Evolutionary conservation across 331 rosid genomes (phyloP).

Genomic region (Rosa hybrid): DNA sequence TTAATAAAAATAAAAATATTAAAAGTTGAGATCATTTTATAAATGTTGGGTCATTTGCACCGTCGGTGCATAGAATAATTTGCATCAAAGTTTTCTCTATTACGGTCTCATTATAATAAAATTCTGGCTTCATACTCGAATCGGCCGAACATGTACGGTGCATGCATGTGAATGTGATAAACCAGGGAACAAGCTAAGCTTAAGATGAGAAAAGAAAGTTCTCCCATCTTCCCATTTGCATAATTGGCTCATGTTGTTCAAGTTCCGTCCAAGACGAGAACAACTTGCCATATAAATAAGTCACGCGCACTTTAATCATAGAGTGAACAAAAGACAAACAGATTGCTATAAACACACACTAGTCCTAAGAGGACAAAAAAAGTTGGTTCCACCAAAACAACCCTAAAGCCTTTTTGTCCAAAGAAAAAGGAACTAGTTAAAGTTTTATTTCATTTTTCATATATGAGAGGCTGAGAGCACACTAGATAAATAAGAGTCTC

Average conservation of each 20-base stretch:
- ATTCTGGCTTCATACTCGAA: too few relatives aligned
- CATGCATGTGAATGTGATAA: too few relatives aligned
- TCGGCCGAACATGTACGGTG: too few relatives aligned
- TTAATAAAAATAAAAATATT: too few relatives aligned
- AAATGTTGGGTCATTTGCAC: too few relatives aligned
- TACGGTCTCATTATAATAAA: too few relatives aligned
- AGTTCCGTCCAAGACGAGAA: neutral
- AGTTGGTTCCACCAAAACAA: slow-evolving; percentile 1
- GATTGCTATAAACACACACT: neutral
- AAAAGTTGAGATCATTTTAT: too few relatives aligned
- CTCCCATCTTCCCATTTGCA: neutral
- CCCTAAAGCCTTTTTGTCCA: neutral
- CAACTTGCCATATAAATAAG: neutral
- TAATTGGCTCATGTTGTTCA: neutral
- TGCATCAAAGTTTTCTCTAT: too few relatives aligned
- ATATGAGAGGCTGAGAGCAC: neutral
- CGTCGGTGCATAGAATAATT: too few relatives aligned
- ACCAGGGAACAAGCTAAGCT: neutral
- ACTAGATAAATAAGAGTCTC: neutral
- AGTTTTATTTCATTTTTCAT: neutral
- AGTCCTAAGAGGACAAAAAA: neutral
- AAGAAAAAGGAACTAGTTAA: neutral
- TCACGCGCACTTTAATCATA: slow-evolving; percentile 3
- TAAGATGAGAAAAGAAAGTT: neutral
- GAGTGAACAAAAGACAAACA: neutral